phyloP scores from a whole-genome alignment of 2,329 filamentous ascomycete species.

The Endocalyx cinctus region DNA sequence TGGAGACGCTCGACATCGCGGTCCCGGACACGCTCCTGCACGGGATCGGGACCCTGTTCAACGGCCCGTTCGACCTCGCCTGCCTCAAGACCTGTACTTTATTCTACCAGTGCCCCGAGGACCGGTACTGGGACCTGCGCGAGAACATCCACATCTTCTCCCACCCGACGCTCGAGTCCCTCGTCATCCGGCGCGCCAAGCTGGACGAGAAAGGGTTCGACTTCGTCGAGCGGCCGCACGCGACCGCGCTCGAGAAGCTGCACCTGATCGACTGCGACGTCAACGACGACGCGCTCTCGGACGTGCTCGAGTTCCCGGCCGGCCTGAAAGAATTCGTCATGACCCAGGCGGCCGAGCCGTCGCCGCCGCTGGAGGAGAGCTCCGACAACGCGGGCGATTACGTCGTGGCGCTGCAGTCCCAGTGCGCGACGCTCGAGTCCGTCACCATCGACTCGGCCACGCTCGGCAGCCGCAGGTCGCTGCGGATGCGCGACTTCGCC shows the following conservation, averaged over 20 bases:
- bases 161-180: conserved; percentile 42
- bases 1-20: conserved; percentile 41
- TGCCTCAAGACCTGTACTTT: conserved; percentile 42
- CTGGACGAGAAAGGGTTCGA: conserved; percentile 45
- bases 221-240: conserved; percentile 41
- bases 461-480: conserved; percentile 33
- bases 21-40: conserved; percentile 39
- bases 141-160: conserved; percentile 49
- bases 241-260: conserved; percentile 38
- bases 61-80: conserved; percentile 46
- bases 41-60: conserved; percentile 45
- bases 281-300: conserved; percentile 37
- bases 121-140: conserved; percentile 45
- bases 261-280: conserved; percentile 48
- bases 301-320: conserved; percentile 39
- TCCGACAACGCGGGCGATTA: conserved; percentile 44
- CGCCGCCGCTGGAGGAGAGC: conserved; percentile 40
- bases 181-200: conserved; percentile 39
- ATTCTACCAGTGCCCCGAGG: conserved; percentile 40
- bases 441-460: conserved; percentile 41
- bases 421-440: conserved; percentile 36
- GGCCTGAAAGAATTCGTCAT: conserved; percentile 42
- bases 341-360: conserved; percentile 36
- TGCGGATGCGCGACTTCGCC: conserved; percentile 40
- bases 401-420: conserved; percentile 37